phyloP scores from a whole-genome alignment of 2,329 filamentous ascomycete genomes.

The Fusarium paranaense region DNA sequence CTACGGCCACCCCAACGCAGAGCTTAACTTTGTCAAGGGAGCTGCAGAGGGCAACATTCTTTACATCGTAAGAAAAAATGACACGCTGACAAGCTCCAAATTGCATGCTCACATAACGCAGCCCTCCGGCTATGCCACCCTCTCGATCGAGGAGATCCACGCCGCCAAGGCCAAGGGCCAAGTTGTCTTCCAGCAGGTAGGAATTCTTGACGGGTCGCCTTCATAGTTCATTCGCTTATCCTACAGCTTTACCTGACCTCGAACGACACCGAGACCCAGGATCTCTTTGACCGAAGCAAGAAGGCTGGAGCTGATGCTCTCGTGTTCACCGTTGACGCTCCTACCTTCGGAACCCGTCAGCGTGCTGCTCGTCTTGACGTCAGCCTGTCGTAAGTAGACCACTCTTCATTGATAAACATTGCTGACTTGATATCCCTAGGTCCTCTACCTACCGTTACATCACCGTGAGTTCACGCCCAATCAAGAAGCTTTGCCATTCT shows the following conservation, averaged over 20 bases:
- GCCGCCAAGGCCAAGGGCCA: conserved; percentile 48
- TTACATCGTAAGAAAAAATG: conserved; percentile 53
- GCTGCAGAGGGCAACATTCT: conserved; percentile 58
- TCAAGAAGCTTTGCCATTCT: not conserved
- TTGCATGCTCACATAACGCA: not conserved
- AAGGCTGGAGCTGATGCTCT: conserved; percentile 47
- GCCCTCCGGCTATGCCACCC: conserved; percentile 39
- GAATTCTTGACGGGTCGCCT: not conserved
- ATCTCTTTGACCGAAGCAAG: conserved; percentile 44
- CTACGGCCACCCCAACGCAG: conserved; percentile 57
- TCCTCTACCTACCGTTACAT: conserved; percentile 15
- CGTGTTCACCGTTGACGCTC: conserved; percentile 51
- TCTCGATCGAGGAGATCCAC: conserved; percentile 50
- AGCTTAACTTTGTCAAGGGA: conserved; percentile 60
- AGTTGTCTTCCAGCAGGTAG: conserved; percentile 50
- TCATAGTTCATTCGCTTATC: not conserved
- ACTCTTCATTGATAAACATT: not conserved
- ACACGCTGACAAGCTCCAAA: not conserved
- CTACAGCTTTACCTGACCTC: conserved; percentile 20
- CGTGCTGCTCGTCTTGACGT: conserved; percentile 51
- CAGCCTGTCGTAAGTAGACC: conserved; percentile 12
- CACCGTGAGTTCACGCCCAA: conserved; percentile 35
- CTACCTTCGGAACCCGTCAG: conserved; percentile 50
- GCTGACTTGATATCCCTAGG: not conserved
- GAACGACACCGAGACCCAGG: conserved; percentile 46